These are phyloP conservation scores for Canavalia gladiata DNA, from an alignment of 306 rosid species.

Conservation along the genomic window DNA sequence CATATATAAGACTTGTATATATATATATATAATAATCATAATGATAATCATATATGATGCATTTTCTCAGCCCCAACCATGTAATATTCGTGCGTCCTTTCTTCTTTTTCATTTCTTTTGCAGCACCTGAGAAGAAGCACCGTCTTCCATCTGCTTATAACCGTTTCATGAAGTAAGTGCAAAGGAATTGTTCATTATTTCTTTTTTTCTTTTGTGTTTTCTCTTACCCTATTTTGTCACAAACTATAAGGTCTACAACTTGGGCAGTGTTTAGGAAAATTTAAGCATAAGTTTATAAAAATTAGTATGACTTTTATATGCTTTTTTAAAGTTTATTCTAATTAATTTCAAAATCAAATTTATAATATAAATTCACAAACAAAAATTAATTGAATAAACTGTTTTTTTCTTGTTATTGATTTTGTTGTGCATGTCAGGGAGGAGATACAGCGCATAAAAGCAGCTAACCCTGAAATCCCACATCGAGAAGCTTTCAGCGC, in stretches of 20 bases:
- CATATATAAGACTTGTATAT: too few species aligned
- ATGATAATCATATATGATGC: not conserved
- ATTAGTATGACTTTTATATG: too few species aligned
- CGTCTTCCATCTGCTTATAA: conserved; percentile 97
- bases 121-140: conserved; percentile 99
- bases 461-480: conserved; percentile 92
- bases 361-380: too few species aligned
- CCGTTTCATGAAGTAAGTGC: conserved; percentile 96
- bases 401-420: not conserved
- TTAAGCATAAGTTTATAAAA: too few species aligned
- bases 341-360: too few species aligned
- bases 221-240: too few species aligned
- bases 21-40: too few species aligned
- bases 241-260: too few species aligned
- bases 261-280: too few species aligned
- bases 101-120: not conserved
- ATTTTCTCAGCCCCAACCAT: not conserved
- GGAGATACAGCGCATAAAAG: conserved; percentile 96
- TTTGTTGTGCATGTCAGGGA: conserved; percentile 67
- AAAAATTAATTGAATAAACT: too few species aligned
- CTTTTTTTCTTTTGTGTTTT: not conserved
- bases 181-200: not conserved
- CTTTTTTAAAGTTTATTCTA: too few species aligned
- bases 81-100: not conserved
- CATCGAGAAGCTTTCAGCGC: conserved; percentile 98